These are phyloP conservation scores for Nyssa sinensis DNA, from an alignment of 148 eudicot species.

Conservation along the genomic window DNA sequence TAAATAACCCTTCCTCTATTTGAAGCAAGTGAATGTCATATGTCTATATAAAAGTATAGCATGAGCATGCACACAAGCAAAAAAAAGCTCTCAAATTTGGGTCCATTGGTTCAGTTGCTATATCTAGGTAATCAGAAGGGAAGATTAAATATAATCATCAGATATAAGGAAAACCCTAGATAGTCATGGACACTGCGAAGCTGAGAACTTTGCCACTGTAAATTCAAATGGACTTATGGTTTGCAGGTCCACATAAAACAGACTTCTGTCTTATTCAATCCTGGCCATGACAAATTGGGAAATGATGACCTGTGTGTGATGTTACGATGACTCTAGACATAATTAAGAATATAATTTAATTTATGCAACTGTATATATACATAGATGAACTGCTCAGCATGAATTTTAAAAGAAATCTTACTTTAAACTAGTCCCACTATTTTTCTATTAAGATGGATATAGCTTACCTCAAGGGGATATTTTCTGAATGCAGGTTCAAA, in stretches of 20 bases:
- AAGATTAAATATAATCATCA: neutral
- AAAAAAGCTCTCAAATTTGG: neutral
- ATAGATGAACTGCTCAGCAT: neutral
- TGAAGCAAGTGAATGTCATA: neutral
- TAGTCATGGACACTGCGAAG: neutral
- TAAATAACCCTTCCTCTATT: neutral
- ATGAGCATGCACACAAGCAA: neutral
- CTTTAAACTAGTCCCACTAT: neutral
- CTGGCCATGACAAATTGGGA: neutral
- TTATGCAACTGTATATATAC: neutral
- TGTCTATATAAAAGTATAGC: neutral
- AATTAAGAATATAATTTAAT: neutral
- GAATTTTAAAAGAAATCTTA: neutral
- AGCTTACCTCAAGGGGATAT: slow-evolving; percentile 85
- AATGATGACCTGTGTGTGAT: neutral
- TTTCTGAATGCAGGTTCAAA: slow-evolving; percentile 89
- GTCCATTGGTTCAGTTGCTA: neutral
- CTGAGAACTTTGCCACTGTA: neutral
- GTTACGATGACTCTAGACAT: too few species aligned
- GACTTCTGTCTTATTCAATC: neutral
- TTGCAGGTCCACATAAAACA: neutral
- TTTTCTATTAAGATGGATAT: neutral
- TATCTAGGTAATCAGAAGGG: neutral
- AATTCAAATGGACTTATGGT: neutral
- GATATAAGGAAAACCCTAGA: neutral